These are phyloP conservation scores for Anthracocystis panici-leucophaei DNA, from an alignment of 1,284 basidiomycete species.

Conservation along the genomic window DNA sequence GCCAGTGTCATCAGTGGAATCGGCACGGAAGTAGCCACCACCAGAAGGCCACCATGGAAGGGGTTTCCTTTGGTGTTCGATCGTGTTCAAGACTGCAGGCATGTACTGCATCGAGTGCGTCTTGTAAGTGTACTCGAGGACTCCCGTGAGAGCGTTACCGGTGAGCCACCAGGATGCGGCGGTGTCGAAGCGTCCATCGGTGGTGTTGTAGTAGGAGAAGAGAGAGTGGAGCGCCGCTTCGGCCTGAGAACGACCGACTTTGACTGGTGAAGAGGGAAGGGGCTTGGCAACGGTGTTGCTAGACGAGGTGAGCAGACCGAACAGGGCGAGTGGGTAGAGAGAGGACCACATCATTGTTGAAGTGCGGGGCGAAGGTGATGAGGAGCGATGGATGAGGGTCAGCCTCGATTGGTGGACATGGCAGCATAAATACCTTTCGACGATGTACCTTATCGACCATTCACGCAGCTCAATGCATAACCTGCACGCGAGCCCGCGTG, in stretches of 20 bases:
- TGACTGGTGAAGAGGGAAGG: background rate
- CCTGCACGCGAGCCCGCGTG: background rate
- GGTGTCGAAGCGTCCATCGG: conserved; percentile 26
- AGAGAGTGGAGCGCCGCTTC: conserved; percentile 14
- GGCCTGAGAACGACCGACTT: conserved; percentile 6
- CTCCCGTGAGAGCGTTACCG: conserved; percentile 15
- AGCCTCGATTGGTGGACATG: background rate
- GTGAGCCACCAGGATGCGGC: conserved; percentile 25
- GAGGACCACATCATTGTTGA: conserved; percentile 13
- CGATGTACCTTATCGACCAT: background rate
- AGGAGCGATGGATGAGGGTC: background rate
- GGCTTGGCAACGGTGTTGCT: conserved; percentile 11
- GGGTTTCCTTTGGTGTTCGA: conserved; percentile 25
- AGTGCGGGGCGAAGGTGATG: background rate
- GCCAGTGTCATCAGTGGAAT: conserved; percentile 29
- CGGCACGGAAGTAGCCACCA: conserved; percentile 22
- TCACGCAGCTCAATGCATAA: background rate
- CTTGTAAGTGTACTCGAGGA: conserved; percentile 18
- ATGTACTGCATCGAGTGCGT: conserved; percentile 10
- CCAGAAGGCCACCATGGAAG: conserved; percentile 24
- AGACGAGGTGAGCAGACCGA: conserved; percentile 1
- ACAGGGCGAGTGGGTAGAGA: conserved; percentile 10
- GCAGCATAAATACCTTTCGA: background rate
- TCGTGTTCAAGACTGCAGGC: conserved; percentile 17
- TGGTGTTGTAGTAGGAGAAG: conserved; percentile 22